Evolutionary conservation across 495 filamentous ascomycete species (phyloP).

Genomic region (Pyrenula aspistea): DNA sequence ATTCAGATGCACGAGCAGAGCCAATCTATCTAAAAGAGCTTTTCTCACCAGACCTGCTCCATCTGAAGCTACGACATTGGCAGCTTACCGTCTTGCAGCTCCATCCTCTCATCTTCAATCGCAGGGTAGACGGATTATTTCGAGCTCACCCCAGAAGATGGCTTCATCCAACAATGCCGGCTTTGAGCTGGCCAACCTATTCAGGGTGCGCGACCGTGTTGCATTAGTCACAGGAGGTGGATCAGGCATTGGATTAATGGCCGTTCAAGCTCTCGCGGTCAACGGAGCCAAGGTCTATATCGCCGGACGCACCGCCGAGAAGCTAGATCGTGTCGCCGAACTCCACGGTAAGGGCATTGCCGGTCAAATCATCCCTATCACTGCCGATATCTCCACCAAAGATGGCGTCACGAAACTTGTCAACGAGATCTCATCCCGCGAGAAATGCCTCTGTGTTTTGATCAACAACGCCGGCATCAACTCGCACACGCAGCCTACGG

Average conservation of each 20-base stretch:
- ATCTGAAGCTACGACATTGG: neutral
- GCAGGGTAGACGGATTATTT: neutral
- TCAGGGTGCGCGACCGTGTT: conserved; percentile 44
- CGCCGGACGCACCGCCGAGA: conserved; percentile 41
- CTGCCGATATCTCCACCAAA: conserved; percentile 37
- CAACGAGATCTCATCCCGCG: conserved; percentile 28
- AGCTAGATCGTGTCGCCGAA: conserved; percentile 39
- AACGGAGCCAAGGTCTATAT: conserved; percentile 52
- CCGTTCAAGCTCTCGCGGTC: conserved; percentile 44
- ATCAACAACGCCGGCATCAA: conserved; percentile 47
- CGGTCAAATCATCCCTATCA: conserved; percentile 45
- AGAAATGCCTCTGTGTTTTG: conserved; percentile 35
- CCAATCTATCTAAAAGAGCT: no score
- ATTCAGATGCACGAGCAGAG: neutral
- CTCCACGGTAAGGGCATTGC: conserved; percentile 29
- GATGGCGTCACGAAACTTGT: conserved; percentile 29
- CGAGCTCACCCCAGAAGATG: conserved; percentile 7
- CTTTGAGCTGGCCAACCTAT: conserved; percentile 35
- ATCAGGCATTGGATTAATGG: conserved; percentile 40
- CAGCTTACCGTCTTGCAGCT: neutral
- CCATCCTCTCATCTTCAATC: neutral
- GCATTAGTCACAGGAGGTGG: conserved; percentile 45
- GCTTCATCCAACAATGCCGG: conserved; percentile 28
- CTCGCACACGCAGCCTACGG: conserved; percentile 17
- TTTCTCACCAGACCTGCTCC: no score